Conservation (phyloP, 2,329 filamentous ascomycete genomes). For the Fusarium algeriense region DNA sequence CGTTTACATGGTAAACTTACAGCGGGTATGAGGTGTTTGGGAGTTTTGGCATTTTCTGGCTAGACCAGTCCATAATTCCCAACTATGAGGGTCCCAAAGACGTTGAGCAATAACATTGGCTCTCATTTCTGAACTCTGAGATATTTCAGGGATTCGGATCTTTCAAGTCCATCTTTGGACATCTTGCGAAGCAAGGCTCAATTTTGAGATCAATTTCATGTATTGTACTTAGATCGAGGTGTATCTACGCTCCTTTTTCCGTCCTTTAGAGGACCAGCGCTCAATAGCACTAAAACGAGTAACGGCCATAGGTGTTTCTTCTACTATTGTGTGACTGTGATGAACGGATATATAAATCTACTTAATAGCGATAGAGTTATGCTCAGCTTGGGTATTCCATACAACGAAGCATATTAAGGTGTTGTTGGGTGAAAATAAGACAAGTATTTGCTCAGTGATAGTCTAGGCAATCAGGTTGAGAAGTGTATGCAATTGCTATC, state of each 20-base stretch:
- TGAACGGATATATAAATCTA: not conserved
- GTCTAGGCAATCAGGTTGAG: not conserved
- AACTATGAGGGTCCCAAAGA: not conserved
- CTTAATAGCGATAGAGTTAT: not conserved
- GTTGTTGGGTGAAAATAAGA: not conserved
- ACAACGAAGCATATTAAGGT: not conserved
- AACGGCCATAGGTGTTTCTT: conserved; percentile 5
- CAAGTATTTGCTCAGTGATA: not conserved
- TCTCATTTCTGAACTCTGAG: conserved; percentile 8
- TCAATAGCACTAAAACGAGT: conserved; percentile 10
- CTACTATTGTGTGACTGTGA: not conserved
- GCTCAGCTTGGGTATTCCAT: not conserved
- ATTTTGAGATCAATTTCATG: conserved; percentile 40
- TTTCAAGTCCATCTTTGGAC: conserved; percentile 30
- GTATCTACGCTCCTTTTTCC: conserved; percentile 37
- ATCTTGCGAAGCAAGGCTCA: conserved; percentile 34
- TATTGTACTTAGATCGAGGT: conserved; percentile 40
- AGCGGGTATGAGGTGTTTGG: not conserved
- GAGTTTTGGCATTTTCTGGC: conserved; percentile 19
- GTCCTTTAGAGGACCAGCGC: conserved; percentile 6
- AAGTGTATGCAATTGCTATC: not conserved
- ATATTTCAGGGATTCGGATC: conserved; percentile 12
- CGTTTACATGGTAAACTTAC: conserved; percentile 70
- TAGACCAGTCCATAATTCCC: conserved; percentile 14
- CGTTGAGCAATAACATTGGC: not conserved